Evolutionary conservation across 768 basidiomycete species (phyloP).

Genomic region (Wakefieldia striispora): DNA sequence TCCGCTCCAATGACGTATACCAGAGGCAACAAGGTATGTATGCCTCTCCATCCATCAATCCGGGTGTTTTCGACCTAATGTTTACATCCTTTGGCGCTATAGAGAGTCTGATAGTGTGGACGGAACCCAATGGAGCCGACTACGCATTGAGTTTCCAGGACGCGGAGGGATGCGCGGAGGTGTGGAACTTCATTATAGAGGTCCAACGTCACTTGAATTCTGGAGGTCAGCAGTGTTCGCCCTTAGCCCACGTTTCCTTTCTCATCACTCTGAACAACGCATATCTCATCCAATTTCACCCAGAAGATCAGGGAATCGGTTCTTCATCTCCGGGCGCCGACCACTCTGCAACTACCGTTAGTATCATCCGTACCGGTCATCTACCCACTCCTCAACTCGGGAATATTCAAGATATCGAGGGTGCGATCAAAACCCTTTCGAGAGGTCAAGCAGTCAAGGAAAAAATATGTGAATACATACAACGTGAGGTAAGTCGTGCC

Average conservation of each 20-base stretch:
- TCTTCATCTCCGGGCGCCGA: slow-evolving; percentile 69
- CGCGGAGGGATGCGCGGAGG: slow-evolving; percentile 90
- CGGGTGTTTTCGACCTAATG: neutral
- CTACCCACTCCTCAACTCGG: slow-evolving; percentile 76
- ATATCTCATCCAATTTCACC: slow-evolving; percentile 13
- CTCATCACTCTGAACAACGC: slow-evolving; percentile 15
- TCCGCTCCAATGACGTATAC: slow-evolving; percentile 81
- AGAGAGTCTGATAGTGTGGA: slow-evolving; percentile 99
- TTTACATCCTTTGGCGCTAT: slow-evolving; percentile 13
- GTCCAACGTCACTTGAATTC: slow-evolving; percentile 82
- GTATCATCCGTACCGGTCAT: slow-evolving; percentile 68
- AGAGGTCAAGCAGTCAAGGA: slow-evolving; percentile 76
- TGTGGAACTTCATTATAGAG: slow-evolving; percentile 95
- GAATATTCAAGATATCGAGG: slow-evolving; percentile 76
- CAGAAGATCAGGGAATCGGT: slow-evolving; percentile 47
- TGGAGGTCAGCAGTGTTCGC: slow-evolving; percentile 45
- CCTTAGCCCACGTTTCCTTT: slow-evolving; percentile 18
- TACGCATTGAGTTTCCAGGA: slow-evolving; percentile 98
- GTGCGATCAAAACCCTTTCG: slow-evolving; percentile 69
- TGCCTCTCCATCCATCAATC: slow-evolving; percentile 1
- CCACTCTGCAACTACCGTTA: slow-evolving; percentile 54
- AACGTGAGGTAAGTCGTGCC: slow-evolving; percentile 62
- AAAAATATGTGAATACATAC: slow-evolving; percentile 86
- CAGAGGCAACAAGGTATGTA: slow-evolving; percentile 80
- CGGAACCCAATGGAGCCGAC: slow-evolving; percentile 90